Evolutionary conservation across 2,329 filamentous ascomycete genomes (phyloP), one percentile per base, ranked within the genome.

Genomic region (Colletotrichum theobromicola): DNA sequence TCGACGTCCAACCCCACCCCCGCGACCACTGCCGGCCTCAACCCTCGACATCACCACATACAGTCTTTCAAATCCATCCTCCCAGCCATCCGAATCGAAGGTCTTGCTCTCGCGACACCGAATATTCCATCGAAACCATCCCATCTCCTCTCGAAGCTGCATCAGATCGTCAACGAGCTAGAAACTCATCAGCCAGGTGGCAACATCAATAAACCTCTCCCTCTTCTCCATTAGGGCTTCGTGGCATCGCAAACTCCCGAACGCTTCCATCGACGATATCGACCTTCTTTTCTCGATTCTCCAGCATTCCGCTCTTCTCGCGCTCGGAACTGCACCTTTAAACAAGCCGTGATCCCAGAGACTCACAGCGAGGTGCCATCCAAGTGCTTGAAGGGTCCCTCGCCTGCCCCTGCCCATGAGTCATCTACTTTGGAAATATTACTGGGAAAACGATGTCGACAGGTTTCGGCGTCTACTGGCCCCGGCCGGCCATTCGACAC

Each of bases 401-500:
- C 78, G 77, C 77, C 69, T 78, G 76, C 80, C 79, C 79, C 84
- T 83, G 87, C 92, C 92, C 92, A 97, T 98, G 96, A 98, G 95
- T 93, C 94, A 95, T 88, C 91, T 94, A 91, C 92, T 99, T 85
- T 98, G 96, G 96, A 96, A 95, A 90, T 95, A 92, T 84, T 98
- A 96, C 85, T 94, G 97, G 89, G 94, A 98, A 92, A 94, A 98
- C 90, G 95, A 99, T 92, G 94, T 98, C 92, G 96, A 98, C 84
- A 92, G 88, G 83, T 98, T 99, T 90, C 94, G 94, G 87, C 94
- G 93, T 88, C 91, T 97, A 83, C 90, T 99, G 90, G 93, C 93
- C 82, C 92, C 91, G 84, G 89, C 93, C 85, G 88, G 89, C 82
- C 89, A 89, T 83, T 89, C 87, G 81, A 82, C 88, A 76, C 90